These are phyloP conservation scores for Arthrobotrys sphaeroides DNA, from an alignment of 2,329 filamentous ascomycete genomes.

Conservation along the genomic window DNA sequence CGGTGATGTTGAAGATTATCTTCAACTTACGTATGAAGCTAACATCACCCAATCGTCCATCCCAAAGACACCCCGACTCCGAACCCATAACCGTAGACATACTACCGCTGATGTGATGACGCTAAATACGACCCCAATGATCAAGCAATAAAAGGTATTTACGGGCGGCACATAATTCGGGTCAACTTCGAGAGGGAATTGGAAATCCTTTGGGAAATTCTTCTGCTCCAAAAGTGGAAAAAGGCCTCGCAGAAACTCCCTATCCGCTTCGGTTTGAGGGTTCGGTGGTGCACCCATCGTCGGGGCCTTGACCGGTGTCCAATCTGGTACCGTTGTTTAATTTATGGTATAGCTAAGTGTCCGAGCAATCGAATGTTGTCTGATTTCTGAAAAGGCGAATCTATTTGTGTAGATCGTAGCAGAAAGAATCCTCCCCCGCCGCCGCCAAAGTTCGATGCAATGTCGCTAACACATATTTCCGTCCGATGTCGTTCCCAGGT, in stretches of 20 bases:
- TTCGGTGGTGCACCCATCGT: conserved; percentile 3
- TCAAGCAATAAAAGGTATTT: conserved; percentile 23
- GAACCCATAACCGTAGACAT: conserved; percentile 20
- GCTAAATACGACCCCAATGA: conserved; percentile 3
- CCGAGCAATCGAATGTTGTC: neutral
- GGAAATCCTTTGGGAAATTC: conserved; percentile 5
- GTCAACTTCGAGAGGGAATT: conserved; percentile 11
- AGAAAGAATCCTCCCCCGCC: neutral
- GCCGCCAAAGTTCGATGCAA: neutral
- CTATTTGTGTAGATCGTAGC: neutral
- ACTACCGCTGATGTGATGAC: conserved; percentile 12
- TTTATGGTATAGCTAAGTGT: too few species aligned
- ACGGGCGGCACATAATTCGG: conserved; percentile 16
- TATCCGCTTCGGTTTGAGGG: conserved; percentile 34
- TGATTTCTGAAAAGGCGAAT: too few species aligned
- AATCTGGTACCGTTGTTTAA: too few species aligned
- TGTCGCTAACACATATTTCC: neutral
- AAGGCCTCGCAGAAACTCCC: conserved; percentile 17
- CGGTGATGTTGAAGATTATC: too few species aligned
- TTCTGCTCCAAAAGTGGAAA: conserved; percentile 20
- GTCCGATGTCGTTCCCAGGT: too few species aligned
- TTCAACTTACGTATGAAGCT: conserved; percentile 17
- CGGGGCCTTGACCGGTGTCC: too few species aligned
- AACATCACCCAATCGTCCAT: conserved; percentile 44
- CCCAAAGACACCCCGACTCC: conserved; percentile 14